phyloP scores from a whole-genome alignment of 495 filamentous ascomycete genomes.

The Amphirosellinia nigrospora region DNA sequence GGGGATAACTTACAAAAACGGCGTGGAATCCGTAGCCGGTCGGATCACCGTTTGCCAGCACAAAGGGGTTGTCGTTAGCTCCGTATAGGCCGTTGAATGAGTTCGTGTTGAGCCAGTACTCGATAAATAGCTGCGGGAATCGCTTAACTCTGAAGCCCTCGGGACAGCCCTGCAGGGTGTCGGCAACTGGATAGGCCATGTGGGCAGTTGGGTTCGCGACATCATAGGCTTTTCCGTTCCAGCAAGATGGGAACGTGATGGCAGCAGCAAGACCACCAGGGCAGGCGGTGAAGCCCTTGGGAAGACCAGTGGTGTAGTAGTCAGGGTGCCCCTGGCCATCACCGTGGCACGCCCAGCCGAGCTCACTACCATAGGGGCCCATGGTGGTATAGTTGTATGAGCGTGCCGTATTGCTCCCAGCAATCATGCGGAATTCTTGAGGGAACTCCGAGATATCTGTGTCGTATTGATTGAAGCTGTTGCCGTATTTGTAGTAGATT shows the following conservation, averaged over 20 bases:
- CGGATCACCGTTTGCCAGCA: not conserved
- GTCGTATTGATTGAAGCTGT: not conserved
- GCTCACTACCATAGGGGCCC: not conserved
- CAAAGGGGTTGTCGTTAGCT: not conserved
- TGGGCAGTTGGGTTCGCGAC: not conserved
- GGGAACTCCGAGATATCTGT: not conserved
- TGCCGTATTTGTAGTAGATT: constrained; percentile 3
- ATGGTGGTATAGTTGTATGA: not conserved
- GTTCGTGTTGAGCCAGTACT: not conserved
- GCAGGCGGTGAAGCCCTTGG: not conserved
- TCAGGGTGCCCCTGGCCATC: not conserved
- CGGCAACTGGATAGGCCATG: constrained; percentile 1
- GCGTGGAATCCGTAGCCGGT: constrained; percentile 1
- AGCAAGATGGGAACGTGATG: not conserved
- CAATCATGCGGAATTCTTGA: not conserved
- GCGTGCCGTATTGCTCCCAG: not conserved
- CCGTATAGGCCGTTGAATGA: not conserved
- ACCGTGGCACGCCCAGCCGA: not conserved
- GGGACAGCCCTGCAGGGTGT: not conserved
- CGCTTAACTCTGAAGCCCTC: not conserved
- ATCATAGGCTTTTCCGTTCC: not conserved
- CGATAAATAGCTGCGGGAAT: not conserved
- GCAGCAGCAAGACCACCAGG: not conserved
- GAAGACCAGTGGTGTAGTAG: not conserved
- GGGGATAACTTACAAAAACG: not conserved